Evolutionary conservation across 163 green algal genomes (phyloP).

Genomic region (Scenedesmus sp.): DNA sequence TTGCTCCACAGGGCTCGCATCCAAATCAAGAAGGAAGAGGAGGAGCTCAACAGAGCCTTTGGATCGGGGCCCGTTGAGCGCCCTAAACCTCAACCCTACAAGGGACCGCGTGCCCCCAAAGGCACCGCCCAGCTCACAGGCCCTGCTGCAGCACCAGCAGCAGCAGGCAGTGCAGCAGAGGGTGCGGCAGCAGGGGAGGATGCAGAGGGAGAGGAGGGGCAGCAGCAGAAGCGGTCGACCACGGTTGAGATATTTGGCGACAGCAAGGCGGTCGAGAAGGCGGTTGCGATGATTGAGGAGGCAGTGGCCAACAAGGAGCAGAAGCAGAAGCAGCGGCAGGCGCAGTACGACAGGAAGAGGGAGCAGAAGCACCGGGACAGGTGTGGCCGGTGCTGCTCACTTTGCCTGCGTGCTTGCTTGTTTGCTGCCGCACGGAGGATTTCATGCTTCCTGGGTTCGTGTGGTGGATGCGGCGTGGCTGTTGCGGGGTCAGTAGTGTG

Average conservation of each 20-base stretch:
- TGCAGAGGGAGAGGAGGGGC: background rate
- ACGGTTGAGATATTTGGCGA: slow-evolving; percentile 88
- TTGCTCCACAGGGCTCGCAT: background rate
- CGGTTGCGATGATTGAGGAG: slow-evolving; percentile 84
- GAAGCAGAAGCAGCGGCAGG: slow-evolving; percentile 91
- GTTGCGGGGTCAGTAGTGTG: too few relatives aligned
- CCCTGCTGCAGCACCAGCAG: slow-evolving; percentile 12
- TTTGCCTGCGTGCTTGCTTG: background rate
- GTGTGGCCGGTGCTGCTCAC: slow-evolving; percentile 1
- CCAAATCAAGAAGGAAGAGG: slow-evolving; percentile 87
- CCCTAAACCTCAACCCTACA: slow-evolving; percentile 1
- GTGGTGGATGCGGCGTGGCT: too few relatives aligned
- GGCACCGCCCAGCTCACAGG: slow-evolving; percentile 14
- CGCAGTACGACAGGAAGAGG: slow-evolving; percentile 92
- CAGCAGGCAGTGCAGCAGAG: background rate
- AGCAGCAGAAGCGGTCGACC: slow-evolving; percentile 40
- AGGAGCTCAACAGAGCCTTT: slow-evolving; percentile 81
- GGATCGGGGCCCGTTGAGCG: slow-evolving; percentile 65
- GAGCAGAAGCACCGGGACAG: slow-evolving; percentile 74
- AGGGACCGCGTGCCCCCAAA: background rate
- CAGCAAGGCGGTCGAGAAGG: slow-evolving; percentile 72
- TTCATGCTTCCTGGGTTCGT: too few relatives aligned
- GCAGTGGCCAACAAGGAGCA: slow-evolving; percentile 92
- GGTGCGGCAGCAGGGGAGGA: background rate
- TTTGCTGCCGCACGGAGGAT: too few relatives aligned